Percentiles rank a stretch among this genome's conserved stretches.
Evolutionary conservation across 202 grass and related monocot genomes (phyloP).

Genomic region (Panicum virgatum): DNA sequence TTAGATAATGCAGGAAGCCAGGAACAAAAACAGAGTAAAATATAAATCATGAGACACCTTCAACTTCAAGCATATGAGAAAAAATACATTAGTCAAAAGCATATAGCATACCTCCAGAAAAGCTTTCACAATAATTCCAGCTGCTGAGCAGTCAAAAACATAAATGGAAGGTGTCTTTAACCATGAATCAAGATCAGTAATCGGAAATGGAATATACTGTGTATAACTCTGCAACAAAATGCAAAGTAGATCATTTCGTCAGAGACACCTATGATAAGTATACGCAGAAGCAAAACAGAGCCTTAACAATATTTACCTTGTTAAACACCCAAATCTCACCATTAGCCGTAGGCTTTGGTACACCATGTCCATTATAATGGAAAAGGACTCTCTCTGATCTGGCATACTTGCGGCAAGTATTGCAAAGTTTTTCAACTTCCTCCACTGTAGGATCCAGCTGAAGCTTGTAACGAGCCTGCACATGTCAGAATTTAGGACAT

Average conservation of each 20-base stretch:
- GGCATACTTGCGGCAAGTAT: conserved; percentile 97
- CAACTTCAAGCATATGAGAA: conserved; percentile 5
- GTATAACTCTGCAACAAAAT: too few species aligned
- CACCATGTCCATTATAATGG: conserved; percentile 98
- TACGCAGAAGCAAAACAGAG: too few species aligned
- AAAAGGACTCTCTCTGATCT: conserved; percentile 97
- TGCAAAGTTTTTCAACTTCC: conserved; percentile 96
- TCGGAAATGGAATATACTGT: too few species aligned
- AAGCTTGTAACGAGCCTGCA: conserved; percentile 89
- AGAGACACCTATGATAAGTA: too few species aligned
- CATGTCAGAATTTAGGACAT: not conserved
- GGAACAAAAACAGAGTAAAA: not conserved
- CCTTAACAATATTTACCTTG: too few species aligned
- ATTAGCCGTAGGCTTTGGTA: conserved; percentile 93
- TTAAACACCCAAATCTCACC: conserved; percentile 99
- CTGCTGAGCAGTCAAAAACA: conserved; percentile 97
- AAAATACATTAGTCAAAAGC: conserved; percentile 5
- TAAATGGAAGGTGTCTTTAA: conserved; percentile 96
- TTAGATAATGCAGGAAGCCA: conserved; percentile 9
- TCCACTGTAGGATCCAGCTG: conserved; percentile 94
- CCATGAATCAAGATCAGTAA: conserved; percentile 98
- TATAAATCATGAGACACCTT: not conserved
- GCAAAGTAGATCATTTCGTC: too few species aligned
- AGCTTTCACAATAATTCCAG: conserved; percentile 86
- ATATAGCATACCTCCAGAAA: conserved; percentile 79